Conservation (phyloP, 148 eudicot genomes). For the Gaultheria prostrata region DNA sequence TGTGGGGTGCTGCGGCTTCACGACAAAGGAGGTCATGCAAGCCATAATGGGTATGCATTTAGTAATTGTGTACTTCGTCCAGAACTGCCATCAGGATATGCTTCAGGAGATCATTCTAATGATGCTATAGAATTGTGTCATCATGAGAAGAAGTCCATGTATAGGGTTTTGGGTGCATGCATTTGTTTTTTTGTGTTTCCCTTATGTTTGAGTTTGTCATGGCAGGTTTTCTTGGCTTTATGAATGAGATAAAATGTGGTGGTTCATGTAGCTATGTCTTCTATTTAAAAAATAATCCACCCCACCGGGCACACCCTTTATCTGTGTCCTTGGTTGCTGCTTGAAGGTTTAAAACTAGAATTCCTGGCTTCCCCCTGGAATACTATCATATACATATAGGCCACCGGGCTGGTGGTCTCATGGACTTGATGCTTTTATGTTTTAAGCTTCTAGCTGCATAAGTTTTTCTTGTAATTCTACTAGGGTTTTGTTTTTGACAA, state of each 20-base stretch:
- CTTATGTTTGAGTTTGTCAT: neutral
- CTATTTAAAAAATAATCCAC: neutral
- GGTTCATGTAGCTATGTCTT: neutral
- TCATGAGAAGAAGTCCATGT: neutral
- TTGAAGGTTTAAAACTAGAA: neutral
- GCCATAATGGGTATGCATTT: slow-evolving; percentile 79
- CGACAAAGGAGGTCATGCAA: slow-evolving; percentile 68
- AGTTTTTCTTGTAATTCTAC: neutral
- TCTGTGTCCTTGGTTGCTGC: neutral
- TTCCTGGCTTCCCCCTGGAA: neutral
- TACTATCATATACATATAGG: neutral
- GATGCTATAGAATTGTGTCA: neutral
- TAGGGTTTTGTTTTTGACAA: neutral
- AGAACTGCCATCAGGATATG: neutral
- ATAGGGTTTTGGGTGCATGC: neutral
- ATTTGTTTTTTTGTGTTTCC: neutral
- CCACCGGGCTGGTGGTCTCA: neutral
- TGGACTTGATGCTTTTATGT: neutral
- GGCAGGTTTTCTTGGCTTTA: neutral
- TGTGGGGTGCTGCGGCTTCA: slow-evolving; percentile 87
- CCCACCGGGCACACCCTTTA: neutral
- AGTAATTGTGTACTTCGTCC: neutral
- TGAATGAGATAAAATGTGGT: neutral
- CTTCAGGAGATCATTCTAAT: neutral
- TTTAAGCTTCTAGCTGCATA: neutral